Evolutionary conservation across 2,329 filamentous ascomycete species (phyloP), one percentile per base, ranked within the genome.

Genomic region (Apiospora rasikravindrae): DNA sequence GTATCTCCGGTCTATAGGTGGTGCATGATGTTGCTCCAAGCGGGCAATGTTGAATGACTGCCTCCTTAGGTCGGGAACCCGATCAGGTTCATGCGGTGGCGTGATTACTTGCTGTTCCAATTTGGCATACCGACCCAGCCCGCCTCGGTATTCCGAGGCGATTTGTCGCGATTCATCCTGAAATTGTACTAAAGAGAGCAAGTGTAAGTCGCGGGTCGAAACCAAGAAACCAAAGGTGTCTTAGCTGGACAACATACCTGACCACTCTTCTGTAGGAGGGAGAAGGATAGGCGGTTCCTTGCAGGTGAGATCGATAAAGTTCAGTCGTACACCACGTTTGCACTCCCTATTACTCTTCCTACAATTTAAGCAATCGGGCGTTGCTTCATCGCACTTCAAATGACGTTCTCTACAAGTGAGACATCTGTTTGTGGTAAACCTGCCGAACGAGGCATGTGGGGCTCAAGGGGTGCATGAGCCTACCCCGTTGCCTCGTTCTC

Each of bases 151-250:
- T 80, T 98, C 95, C 0, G 93, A 96, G 8, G 96, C 96, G 81
- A 98, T 97, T 67, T 93, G 88, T 42, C 95, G 89, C 29, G 95
- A 98, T 80, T 98, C 95, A 79, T 98, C 96, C 77, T 93, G 88
- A 76, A 98, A 98, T 70, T 90, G 87, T 19, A 98, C 90, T 88
- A 29, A 42, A 64, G 57, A 40, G 22, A 64, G 19, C 14, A 33
- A 13, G 33, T 64, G 10, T 64, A 64, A 64, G 68, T 4, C 33
- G 69, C 29, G 8, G 57, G 7, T 69, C 29, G 29, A 40, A 24
- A 19, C 3, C 3, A 57, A 24, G 29, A 24, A 22, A n/a, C 19
- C 40, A n/a, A 64, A n/a, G 11, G 22, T n/a, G 33, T 5, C 3
- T 22, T n/a, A 1, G 16, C 1, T 24, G 26, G 49, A 40, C 33